Percentiles rank a stretch among this genome's conserved stretches.
These are phyloP conservation scores for Pelargonium nanum DNA, from an alignment of 345 rosid genomes.

Conservation along the genomic window DNA sequence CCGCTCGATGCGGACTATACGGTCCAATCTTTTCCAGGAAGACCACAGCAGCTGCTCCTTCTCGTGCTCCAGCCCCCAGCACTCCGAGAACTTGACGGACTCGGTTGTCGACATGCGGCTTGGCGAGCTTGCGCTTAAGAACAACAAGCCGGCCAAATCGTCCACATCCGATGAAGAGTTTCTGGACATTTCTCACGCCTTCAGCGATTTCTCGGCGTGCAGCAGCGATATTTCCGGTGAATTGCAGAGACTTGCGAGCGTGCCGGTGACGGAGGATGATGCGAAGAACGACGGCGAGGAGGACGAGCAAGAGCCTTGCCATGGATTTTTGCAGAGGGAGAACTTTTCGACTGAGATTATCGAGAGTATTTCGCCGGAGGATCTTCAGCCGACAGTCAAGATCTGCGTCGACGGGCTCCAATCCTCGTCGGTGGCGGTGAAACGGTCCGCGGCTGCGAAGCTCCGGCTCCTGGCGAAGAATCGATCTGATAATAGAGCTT, in stretches of 20 bases:
- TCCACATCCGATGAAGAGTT: conserved; percentile 32
- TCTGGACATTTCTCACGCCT: conserved; percentile 68
- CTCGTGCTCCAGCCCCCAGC: conserved; percentile 25
- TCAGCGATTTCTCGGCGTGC: conserved; percentile 75
- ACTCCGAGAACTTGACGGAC: conserved; percentile 67
- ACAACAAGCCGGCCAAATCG: conserved; percentile 30
- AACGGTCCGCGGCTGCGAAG: conserved; percentile 91
- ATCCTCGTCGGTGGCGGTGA: conserved; percentile 59
- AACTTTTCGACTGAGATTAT: conserved; percentile 82
- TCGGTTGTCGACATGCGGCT: conserved; percentile 84
- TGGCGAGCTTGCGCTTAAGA: conserved; percentile 52
- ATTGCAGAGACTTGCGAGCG: conserved; percentile 71
- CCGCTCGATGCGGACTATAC: conserved; percentile 86
- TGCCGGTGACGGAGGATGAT: conserved; percentile 37
- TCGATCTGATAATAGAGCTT: conserved; percentile 64
- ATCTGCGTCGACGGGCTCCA: conserved; percentile 74
- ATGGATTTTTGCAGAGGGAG: conserved; percentile 72
- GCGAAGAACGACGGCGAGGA: conserved; percentile 13
- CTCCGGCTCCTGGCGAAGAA: conserved; percentile 83
- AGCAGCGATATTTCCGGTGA: conserved; percentile 95
- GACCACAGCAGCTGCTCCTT: conserved; percentile 34
- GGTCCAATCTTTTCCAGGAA: conserved; percentile 48
- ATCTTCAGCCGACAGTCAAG: conserved; percentile 90
- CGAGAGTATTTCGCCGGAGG: conserved; percentile 91
- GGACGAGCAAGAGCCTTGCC: conserved; percentile 60